These are phyloP conservation scores for Coemansia sp. DNA, from an alignment of 192 early-diverging fungal species.

Conservation along the genomic window DNA sequence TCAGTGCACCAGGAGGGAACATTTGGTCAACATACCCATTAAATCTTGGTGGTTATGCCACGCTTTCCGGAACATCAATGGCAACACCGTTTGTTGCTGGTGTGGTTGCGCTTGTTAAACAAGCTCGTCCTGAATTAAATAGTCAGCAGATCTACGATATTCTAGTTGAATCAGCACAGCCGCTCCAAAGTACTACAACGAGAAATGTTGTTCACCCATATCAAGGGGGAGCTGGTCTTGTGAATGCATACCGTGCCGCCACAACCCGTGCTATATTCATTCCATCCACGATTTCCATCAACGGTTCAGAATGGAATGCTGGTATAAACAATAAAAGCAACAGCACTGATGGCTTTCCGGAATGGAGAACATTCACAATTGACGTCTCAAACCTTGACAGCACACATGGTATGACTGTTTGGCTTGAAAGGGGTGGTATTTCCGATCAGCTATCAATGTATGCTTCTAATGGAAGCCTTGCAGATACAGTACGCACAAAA, in stretches of 20 bases:
- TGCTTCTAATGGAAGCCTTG: constrained; percentile 14
- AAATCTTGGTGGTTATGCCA: constrained; percentile 40
- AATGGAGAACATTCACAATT: constrained; percentile 12
- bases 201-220: constrained; percentile 47
- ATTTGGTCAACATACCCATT: constrained; percentile 66
- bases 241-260: constrained; percentile 68
- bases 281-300: constrained; percentile 62
- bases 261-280: constrained; percentile 51
- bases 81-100: constrained; percentile 73
- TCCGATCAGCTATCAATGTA: constrained; percentile 35
- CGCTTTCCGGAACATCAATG: constrained; percentile 79
- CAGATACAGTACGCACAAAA: constrained; percentile 11
- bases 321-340: constrained; percentile 41
- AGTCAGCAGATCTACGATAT: constrained; percentile 28
- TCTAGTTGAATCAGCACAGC: constrained; percentile 59
- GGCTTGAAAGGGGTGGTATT: not conserved
- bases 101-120: constrained; percentile 61
- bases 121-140: constrained; percentile 46
- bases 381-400: constrained; percentile 18
- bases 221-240: constrained; percentile 67
- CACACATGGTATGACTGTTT: constrained; percentile 10
- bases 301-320: constrained; percentile 18
- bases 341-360: constrained; percentile 4
- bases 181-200: constrained; percentile 39
- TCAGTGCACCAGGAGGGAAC: constrained; percentile 66